Conservation (phyloP, 306 rosid genomes). For the Acmispon strigosus region DNA sequence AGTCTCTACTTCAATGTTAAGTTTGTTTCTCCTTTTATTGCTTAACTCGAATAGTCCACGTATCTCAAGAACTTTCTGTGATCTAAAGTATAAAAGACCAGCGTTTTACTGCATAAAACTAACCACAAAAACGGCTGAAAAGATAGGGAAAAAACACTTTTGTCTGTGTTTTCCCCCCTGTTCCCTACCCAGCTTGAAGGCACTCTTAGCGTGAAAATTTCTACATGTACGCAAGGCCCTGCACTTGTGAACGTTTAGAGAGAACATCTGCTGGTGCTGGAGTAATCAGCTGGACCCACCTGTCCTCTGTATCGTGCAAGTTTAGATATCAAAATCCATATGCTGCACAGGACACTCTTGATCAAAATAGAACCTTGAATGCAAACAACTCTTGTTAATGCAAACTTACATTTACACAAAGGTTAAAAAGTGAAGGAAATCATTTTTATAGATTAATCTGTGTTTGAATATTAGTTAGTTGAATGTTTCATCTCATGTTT, state of each 20-base stretch:
- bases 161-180: background rate
- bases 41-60: background rate
- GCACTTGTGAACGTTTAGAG: too few relatives aligned
- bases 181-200: background rate
- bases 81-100: background rate
- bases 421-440: too few relatives aligned
- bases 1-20: background rate
- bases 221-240: background rate
- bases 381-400: too few relatives aligned
- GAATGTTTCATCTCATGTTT: too few relatives aligned
- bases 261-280: too few relatives aligned
- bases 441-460: too few relatives aligned
- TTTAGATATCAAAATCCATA: background rate
- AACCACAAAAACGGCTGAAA: background rate
- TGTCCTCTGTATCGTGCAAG: background rate
- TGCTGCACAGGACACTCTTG: too few relatives aligned
- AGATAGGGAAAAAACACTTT: background rate
- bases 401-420: too few relatives aligned
- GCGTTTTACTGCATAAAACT: background rate
- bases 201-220: background rate
- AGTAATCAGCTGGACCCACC: background rate
- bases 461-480: too few relatives aligned
- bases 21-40: background rate
- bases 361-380: too few relatives aligned
- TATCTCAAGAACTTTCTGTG: background rate